These are phyloP conservation scores for Leccinum barrowsii DNA, from an alignment of 768 basidiomycete genomes.

Conservation along the genomic window DNA sequence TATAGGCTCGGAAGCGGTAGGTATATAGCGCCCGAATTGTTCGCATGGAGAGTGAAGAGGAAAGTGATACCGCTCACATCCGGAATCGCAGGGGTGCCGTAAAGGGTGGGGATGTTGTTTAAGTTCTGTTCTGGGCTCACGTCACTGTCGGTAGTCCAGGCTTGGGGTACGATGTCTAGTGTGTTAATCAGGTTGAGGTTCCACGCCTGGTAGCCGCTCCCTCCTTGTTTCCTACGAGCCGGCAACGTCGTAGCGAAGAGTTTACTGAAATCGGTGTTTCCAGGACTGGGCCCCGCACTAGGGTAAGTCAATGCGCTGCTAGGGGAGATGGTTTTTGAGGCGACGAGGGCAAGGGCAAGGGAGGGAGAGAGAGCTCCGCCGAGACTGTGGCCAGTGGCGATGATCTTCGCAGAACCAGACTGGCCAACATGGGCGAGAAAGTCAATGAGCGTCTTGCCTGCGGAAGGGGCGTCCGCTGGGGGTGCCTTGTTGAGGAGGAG, in stretches of 20 bases:
- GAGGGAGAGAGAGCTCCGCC: conserved; percentile 9
- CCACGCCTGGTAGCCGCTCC: conserved; percentile 4
- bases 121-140: neutral
- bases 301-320: conserved; percentile 2
- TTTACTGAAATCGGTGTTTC: neutral
- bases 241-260: conserved; percentile 1
- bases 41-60: too few relatives aligned
- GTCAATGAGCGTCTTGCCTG: neutral
- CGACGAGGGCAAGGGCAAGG: conserved; percentile 4
- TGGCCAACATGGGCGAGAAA: neutral
- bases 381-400: conserved; percentile 14
- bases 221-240: neutral
- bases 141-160: neutral
- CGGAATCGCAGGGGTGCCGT: neutral
- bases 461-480: neutral
- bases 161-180: conserved; percentile 13
- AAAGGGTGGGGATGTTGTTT: conserved; percentile 1
- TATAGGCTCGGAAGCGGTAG: too few relatives aligned
- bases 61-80: too few relatives aligned
- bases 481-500: neutral
- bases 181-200: conserved; percentile 13
- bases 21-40: too few relatives aligned
- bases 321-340: neutral
- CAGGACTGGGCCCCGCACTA: conserved; percentile 10
- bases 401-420: neutral